Evolutionary conservation across 306 rosid genomes (phyloP).

Genomic region (Cucurbita maxima): DNA sequence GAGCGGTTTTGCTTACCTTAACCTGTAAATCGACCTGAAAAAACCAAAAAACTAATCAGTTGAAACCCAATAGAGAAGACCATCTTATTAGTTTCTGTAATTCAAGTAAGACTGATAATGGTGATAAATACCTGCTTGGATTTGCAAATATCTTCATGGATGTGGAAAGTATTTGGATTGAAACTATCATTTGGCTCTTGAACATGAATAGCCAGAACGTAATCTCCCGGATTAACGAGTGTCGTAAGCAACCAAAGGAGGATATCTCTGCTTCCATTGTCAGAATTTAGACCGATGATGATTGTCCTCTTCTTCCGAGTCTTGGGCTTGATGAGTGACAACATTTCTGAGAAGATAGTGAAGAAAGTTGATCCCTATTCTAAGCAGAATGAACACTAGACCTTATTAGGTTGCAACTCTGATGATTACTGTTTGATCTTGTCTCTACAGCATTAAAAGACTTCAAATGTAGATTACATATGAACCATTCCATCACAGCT

Average conservation of each 20-base stretch:
- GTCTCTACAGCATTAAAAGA: not conserved
- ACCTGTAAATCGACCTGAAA: slow-evolving; percentile 35
- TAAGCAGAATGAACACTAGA: not conserved
- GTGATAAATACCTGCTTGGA: slow-evolving; percentile 20
- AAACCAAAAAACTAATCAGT: not conserved
- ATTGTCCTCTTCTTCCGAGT: slow-evolving; percentile 15
- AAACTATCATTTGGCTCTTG: slow-evolving; percentile 14
- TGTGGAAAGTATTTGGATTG: slow-evolving; percentile 35
- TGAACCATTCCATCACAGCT: not conserved
- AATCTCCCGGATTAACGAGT: slow-evolving; percentile 20
- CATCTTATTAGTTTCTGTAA: not conserved
- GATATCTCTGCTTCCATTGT: slow-evolving; percentile 22
- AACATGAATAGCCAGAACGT: slow-evolving; percentile 27
- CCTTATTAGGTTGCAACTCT: not conserved
- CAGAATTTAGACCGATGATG: slow-evolving; percentile 20
- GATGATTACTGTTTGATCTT: not conserved
- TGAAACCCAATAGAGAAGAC: not conserved
- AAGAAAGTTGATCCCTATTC: not conserved
- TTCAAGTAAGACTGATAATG: not conserved
- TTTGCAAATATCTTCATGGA: slow-evolving; percentile 39
- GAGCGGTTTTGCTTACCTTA: slow-evolving; percentile 23
- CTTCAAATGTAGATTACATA: not conserved
- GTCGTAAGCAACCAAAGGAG: slow-evolving; percentile 19
- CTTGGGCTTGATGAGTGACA: slow-evolving; percentile 17
- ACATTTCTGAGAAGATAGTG: slow-evolving; percentile 1